Percentiles rank a stretch among this genome's conserved stretches.
These are phyloP conservation scores for Jaenimonas drosophilae DNA, from an alignment of 208 protist species.

Conservation along the genomic window DNA sequence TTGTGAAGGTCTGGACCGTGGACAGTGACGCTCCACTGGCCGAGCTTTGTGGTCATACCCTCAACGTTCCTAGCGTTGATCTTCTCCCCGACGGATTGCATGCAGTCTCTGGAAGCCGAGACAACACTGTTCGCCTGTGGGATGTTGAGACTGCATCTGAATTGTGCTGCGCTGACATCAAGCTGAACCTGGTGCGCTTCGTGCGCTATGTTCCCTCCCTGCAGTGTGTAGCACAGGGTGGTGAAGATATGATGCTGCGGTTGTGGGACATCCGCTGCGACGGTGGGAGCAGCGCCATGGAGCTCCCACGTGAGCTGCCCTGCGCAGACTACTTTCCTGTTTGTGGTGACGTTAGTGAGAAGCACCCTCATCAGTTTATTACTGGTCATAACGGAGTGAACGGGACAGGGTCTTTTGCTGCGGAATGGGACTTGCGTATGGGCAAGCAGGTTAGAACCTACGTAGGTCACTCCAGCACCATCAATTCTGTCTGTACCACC, in stretches of 20 bases:
- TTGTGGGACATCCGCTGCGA: constrained; percentile 61
- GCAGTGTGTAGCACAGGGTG: constrained; percentile 56
- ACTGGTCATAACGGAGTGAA: constrained; percentile 75
- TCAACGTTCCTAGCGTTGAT: constrained; percentile 47
- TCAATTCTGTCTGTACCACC: constrained; percentile 25
- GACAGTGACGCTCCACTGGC: constrained; percentile 19
- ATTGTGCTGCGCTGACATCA: constrained; percentile 51
- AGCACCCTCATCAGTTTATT: constrained; percentile 19
- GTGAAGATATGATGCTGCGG: constrained; percentile 53
- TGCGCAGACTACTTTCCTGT: constrained; percentile 58
- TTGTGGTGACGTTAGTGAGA: constrained; percentile 29
- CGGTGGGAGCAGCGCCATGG: constrained; percentile 14
- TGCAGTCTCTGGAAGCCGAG: constrained; percentile 57
- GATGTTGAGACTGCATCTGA: constrained; percentile 37
- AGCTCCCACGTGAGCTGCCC: constrained; percentile 31
- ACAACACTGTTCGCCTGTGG: constrained; percentile 75
- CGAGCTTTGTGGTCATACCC: constrained; percentile 37
- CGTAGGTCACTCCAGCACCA: constrained; percentile 31
- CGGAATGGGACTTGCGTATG: constrained; percentile 64
- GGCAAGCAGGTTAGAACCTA: constrained; percentile 32
- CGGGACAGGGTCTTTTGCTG: constrained; percentile 38
- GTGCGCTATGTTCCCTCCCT: constrained; percentile 42
- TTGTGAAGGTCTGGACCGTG: constrained; percentile 56
- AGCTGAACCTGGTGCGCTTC: constrained; percentile 70
- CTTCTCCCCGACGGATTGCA: constrained; percentile 14